These are phyloP conservation scores for Domatiomyces catenatus DNA, from an alignment of 2,329 filamentous ascomycete genomes.

Conservation along the genomic window DNA sequence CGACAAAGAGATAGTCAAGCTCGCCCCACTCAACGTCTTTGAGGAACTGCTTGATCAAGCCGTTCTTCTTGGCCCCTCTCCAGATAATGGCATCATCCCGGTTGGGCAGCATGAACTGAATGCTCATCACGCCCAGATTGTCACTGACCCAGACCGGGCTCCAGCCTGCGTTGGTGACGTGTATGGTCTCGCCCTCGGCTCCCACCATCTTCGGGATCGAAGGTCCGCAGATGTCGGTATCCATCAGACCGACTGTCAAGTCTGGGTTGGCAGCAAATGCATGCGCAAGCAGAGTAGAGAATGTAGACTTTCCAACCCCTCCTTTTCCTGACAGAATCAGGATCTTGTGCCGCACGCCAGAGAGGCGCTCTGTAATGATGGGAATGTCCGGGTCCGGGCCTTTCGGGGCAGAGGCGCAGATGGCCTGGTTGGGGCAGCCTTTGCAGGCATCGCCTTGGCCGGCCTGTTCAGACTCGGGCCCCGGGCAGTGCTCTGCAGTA, in stretches of 20 bases:
- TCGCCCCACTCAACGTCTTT: constrained; percentile 98
- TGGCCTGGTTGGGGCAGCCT: constrained; percentile 87
- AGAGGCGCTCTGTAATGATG: constrained; percentile 67
- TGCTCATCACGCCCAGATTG: constrained; percentile 89
- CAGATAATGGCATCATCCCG: constrained; percentile 93
- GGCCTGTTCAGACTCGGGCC: constrained; percentile 44
- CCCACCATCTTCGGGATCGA: constrained; percentile 99
- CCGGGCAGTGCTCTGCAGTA: constrained; percentile 68
- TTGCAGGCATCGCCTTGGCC: constrained; percentile 66
- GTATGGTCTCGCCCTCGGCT: constrained; percentile 68
- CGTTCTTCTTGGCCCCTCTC: constrained; percentile 97
- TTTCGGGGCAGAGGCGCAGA: constrained; percentile 87
- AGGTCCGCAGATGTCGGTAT: constrained; percentile 93
- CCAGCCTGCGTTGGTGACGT: constrained; percentile 79
- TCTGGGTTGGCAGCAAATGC: constrained; percentile 72
- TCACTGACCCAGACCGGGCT: constrained; percentile 90
- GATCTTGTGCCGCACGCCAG: constrained; percentile 76
- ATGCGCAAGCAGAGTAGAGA: constrained; percentile 74
- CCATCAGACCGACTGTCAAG: constrained; percentile 81
- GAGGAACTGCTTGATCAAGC: constrained; percentile 90
- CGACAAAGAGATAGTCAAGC: constrained; percentile 80
- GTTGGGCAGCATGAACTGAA: constrained; percentile 95
- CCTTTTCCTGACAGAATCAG: constrained; percentile 88
- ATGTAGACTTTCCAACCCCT: constrained; percentile 91
- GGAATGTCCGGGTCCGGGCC: constrained; percentile 90